Evolutionary conservation across 2,329 filamentous ascomycete genomes (phyloP), one percentile per base, ranked within the genome.

Genomic region (Ophiocordyceps camponoti-floridani): DNA sequence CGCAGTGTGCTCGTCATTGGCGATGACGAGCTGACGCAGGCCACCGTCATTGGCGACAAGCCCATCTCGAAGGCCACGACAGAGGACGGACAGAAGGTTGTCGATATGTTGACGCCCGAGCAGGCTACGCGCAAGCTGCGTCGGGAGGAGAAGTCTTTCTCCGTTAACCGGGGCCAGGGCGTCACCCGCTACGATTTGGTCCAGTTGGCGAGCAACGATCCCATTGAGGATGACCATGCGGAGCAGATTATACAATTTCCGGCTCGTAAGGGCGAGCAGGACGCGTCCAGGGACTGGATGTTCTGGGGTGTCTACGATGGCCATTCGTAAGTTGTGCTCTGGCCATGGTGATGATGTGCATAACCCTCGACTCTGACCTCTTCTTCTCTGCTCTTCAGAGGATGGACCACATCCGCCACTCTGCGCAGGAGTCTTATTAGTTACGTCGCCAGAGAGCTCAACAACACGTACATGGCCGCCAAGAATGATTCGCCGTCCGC

Each of bases 301-400:
- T 98, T 98, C 62, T 98, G 93, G 91, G 91, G 88, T 47, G 88
- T 98, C 16, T 98, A 96, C 62, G 91, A 98, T 58, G 91, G 91
- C 0, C 91, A 98, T 63, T 85, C 84, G 85, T 89, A 67, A 62
- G 75, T 73, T 37, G n/a, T 8, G 9, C 35, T 16, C 14, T 16
- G 14, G 9, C 7, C 7, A 37, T 16, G 35, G 12, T 12, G 5
- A 35, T 14, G 12, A 14, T 12, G 5, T 12, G 6, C n/a, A 13
- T 35, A 14, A 5, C n/a, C 30, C 10, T 33, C 31, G 5, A 4
- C 4, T 2, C 19, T 41, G 3, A 18, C 13, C 18, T 13, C 4
- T 23, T 27, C 23, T 23, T 30, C 23, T 14, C 10, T 10, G 11
- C 14, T 10, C 12, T 28, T 1, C 14, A 93, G 86, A 41, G 91